These are phyloP conservation scores for Picochlorum sp. DNA, from an alignment of 139 green algal species.

Conservation along the genomic window DNA sequence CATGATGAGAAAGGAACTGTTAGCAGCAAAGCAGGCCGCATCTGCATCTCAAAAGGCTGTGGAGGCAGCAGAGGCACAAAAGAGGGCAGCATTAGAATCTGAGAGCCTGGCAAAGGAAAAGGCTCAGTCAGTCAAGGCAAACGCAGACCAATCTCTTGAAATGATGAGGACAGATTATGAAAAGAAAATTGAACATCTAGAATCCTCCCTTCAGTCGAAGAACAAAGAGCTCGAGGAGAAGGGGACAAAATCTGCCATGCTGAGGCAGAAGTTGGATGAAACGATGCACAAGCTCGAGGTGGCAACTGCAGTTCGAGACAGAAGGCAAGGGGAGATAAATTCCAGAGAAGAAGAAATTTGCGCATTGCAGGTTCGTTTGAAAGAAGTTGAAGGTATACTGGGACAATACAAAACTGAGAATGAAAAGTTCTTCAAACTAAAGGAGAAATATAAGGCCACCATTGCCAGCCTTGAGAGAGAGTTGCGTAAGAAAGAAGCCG, in stretches of 20 bases:
- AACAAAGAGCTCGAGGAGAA: conserved; percentile 1
- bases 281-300: conserved; percentile 17
- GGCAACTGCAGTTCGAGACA: conserved; percentile 11
- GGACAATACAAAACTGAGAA: conserved; percentile 18
- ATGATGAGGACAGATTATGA: too few species aligned
- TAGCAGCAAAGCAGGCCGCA: not conserved
- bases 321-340: conserved; percentile 5
- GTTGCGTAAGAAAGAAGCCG: conserved; percentile 4
- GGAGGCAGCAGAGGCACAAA: too few species aligned
- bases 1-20: not conserved
- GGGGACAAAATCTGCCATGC: not conserved
- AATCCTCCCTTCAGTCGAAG: not conserved
- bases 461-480: conserved; percentile 15
- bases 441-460: conserved; percentile 17
- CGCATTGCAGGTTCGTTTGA: conserved; percentile 9
- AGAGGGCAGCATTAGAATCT: not conserved
- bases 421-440: conserved; percentile 4
- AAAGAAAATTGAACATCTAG: not conserved
- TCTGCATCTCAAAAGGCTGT: not conserved
- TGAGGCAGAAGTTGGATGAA: conserved; percentile 17
- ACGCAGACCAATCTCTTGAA: too few species aligned
- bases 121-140: not conserved
- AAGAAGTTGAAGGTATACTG: conserved; percentile 8
- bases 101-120: not conserved
- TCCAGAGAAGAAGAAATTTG: conserved; percentile 27